A percentile compares a stretch with the other conserved stretches of the same genome.
Conservation (phyloP, 2,329 filamentous ascomycete genomes). For the Coniosporium tulheliwenetii region DNA sequence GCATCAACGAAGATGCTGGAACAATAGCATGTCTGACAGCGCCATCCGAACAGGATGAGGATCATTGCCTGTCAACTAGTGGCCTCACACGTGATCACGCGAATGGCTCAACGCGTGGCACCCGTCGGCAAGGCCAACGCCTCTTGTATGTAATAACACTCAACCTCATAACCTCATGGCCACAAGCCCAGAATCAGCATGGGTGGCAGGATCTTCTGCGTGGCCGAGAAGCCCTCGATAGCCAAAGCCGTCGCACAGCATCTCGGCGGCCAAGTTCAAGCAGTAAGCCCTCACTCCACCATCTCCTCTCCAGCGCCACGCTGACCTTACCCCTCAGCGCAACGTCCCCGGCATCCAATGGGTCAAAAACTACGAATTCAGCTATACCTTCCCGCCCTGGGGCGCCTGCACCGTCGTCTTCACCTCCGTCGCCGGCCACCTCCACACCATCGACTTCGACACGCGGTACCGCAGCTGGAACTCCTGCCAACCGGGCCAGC, state of each 20-base stretch:
- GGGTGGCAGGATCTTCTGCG: conserved; percentile 49
- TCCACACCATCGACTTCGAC: conserved; percentile 67
- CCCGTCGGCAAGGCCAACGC: no score
- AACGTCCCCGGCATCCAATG: conserved; percentile 53
- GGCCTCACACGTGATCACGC: no score
- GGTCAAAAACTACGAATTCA: conserved; percentile 89
- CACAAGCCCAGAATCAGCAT: conserved; percentile 8
- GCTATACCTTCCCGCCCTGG: conserved; percentile 78
- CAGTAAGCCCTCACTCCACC: conserved; percentile 40
- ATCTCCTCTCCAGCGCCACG: background rate
- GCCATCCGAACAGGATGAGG: no score
- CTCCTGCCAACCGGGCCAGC: conserved; percentile 57
- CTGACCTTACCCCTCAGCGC: conserved; percentile 31
- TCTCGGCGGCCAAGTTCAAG: conserved; percentile 58
- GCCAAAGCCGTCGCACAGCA: conserved; percentile 87
- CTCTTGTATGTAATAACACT: no score
- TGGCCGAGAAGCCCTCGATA: conserved; percentile 85
- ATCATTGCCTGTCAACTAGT: no score
- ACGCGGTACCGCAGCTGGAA: conserved; percentile 63
- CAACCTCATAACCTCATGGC: no score
- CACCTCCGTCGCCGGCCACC: conserved; percentile 83
- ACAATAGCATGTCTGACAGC: no score
- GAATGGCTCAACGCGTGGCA: no score
- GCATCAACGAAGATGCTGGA: no score
- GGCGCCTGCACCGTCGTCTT: conserved; percentile 75